A percentile compares a stretch with the other conserved stretches of the same genome.
Evolutionary conservation across 768 basidiomycete species (phyloP).

Genomic region (Suillus cothurnatus): DNA sequence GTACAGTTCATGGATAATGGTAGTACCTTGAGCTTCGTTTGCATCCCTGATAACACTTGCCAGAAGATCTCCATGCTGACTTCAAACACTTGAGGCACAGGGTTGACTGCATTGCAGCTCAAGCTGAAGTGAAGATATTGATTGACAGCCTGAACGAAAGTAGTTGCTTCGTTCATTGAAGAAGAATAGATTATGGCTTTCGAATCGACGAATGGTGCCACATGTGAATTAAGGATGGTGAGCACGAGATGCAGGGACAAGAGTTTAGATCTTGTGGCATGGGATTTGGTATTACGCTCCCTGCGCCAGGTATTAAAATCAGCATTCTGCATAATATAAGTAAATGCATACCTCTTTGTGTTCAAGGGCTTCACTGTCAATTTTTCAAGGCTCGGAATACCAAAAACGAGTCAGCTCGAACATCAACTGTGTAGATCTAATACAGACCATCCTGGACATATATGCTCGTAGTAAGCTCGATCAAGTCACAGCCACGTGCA

Average conservation of each 20-base stretch:
- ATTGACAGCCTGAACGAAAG: conserved; percentile 91
- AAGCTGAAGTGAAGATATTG: conserved; percentile 93
- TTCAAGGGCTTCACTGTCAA: conserved; percentile 97
- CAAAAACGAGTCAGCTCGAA: conserved; percentile 98
- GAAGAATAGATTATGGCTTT: conserved; percentile 90
- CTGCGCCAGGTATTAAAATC: conserved; percentile 43
- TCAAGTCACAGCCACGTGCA: too few relatives aligned
- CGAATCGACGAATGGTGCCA: conserved; percentile 87
- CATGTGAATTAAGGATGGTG: conserved; percentile 88
- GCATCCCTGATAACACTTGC: conserved; percentile 91
- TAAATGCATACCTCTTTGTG: conserved; percentile 75
- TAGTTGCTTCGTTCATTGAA: conserved; percentile 85
- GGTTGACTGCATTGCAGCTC: conserved; percentile 93
- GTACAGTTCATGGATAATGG: conserved; percentile 5
- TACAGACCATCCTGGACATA: too few relatives aligned
- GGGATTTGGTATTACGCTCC: conserved; percentile 94
- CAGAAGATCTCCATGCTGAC: conserved; percentile 98
- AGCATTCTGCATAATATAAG: background rate
- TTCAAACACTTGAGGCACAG: conserved; percentile 96
- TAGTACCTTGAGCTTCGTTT: conserved; percentile 90
- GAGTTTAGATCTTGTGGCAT: conserved; percentile 96
- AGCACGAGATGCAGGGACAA: conserved; percentile 93
- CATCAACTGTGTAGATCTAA: too few relatives aligned
- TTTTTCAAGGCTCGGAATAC: conserved; percentile 96
- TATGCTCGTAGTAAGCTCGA: too few relatives aligned